Percentiles rank a stretch among this genome's conserved stretches.
phyloP scores from a whole-genome alignment of 1,139 yeast genomes.

The Kodamaea alishanica region DNA sequence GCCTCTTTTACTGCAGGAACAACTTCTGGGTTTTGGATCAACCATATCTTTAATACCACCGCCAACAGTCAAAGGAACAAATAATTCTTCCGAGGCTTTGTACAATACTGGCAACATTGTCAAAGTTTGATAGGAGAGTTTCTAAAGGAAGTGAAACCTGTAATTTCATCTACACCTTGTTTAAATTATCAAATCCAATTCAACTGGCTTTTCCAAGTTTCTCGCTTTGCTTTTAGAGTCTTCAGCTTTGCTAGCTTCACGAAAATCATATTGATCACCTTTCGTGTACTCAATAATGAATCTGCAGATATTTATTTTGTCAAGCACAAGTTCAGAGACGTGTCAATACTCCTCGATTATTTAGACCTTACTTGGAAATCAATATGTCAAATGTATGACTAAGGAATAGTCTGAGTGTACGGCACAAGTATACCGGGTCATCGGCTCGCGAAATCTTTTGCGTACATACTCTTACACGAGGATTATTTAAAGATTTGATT shows the following conservation, averaged over 20 bases:
- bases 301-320: too few species aligned
- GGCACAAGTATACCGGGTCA: too few species aligned
- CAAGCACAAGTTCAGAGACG: too few species aligned
- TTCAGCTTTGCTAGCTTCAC: slow-evolving; percentile 49
- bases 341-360: too few species aligned
- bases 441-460: too few species aligned
- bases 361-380: too few species aligned
- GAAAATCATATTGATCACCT: slow-evolving; percentile 96
- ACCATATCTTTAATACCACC: slow-evolving; percentile 91
- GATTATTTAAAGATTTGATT: too few species aligned
- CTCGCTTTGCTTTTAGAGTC: slow-evolving; percentile 51
- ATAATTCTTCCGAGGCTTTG: slow-evolving; percentile 80
- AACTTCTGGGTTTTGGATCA: slow-evolving; percentile 62
- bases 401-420: too few species aligned
- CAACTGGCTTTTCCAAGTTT: slow-evolving; percentile 93
- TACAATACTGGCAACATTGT: slow-evolving; percentile 92
- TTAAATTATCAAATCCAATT: slow-evolving; percentile 83
- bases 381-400: too few species aligned
- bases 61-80: slow-evolving; percentile 95
- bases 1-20: slow-evolving; percentile 91
- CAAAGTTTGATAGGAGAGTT: slow-evolving; percentile 83
- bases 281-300: too few species aligned
- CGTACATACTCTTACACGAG: too few species aligned
- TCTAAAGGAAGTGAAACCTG: slow-evolving; percentile 90
- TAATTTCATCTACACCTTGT: slow-evolving; percentile 97